Evolutionary conservation across 495 filamentous ascomycete genomes (phyloP), one percentile per base, ranked within the genome.

Genomic region (Penicillium coffeae): DNA sequence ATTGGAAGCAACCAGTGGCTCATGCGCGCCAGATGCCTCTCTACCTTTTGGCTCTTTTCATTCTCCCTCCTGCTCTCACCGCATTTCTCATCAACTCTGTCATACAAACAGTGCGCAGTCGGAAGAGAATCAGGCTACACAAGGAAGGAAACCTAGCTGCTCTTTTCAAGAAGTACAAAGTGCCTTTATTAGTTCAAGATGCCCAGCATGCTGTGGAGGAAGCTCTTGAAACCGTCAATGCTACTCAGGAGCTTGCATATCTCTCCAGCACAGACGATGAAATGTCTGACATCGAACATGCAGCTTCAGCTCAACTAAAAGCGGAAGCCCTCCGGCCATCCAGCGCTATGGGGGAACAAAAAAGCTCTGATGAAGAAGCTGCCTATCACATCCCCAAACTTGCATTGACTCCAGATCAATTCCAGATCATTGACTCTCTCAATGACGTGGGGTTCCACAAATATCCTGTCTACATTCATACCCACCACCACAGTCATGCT

Each of bases 401-500:
- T 39, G 89, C 89, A 21, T 68, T 98, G 37, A 82, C 88, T 1
- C 73, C 79, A 2, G 81, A 81, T 19, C 93, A 98, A 64, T 92
- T 94, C 62, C 70, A 72, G 16, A 95, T 96, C 71, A 85, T 95
- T 39, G 69, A 86, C 14, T 81, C 82, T 13, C 68, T 98, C 51
- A 86, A 96, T 58, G 62, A 70, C 8, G 72, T 95, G 0, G 84
- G 85, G 8, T 90, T 86, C 69, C 78, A 76, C 15, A 96, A 93
- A 66, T 92, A 87, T 66, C 84, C 82, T 0, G 88, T 95, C 3
- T 83, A 87, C 68, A 96, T 98, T 34, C 89, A 94, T 39, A 84
- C 90, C 2, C 77, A 78, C 35, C 62, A 74, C 22, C 90, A 95
- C 59, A 86, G 76, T 38, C 93, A 98, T 63, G 93, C 92, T 0